Percentiles rank a stretch among this genome's conserved stretches.
Evolutionary conservation across 805 yeast species (phyloP).

Genomic region (Vanderwaltozyma tropicalis): DNA sequence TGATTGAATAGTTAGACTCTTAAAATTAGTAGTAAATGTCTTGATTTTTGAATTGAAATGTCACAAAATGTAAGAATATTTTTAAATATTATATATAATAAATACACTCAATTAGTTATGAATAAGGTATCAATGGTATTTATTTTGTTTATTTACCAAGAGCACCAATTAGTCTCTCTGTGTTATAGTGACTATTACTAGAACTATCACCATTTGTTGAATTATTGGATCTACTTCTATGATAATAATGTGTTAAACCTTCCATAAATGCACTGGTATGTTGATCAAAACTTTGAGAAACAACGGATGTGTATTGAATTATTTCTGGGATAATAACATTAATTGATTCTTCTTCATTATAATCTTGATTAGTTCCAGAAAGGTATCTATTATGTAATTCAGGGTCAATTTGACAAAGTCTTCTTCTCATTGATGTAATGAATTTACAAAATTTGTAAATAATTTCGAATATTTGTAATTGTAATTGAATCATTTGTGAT

Average conservation of each 20-base stretch:
- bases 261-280: conserved; percentile 14
- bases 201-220: background rate
- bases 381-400: conserved; percentile 8
- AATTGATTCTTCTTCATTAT: conserved; percentile 11
- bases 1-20: too few relatives aligned
- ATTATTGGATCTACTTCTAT: conserved; percentile 2
- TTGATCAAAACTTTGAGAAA: conserved; percentile 10
- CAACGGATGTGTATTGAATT: conserved; percentile 7
- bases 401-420: conserved; percentile 14
- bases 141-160: background rate
- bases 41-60: too few relatives aligned
- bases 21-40: too few relatives aligned
- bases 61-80: too few relatives aligned
- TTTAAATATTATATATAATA: too few relatives aligned
- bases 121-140: too few relatives aligned
- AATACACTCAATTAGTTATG: too few relatives aligned
- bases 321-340: conserved; percentile 6
- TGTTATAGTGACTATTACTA: conserved; percentile 1
- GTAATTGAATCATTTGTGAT: conserved; percentile 20
- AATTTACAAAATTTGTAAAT: conserved; percentile 25
- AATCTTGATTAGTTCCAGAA: conserved; percentile 1
- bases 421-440: conserved; percentile 17
- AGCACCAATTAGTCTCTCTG: conserved; percentile 3
- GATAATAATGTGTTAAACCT: conserved; percentile 10
- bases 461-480: conserved; percentile 23